Evolutionary conservation across 2,329 filamentous ascomycete species (phyloP).

Genomic region (Didymella sp.): DNA sequence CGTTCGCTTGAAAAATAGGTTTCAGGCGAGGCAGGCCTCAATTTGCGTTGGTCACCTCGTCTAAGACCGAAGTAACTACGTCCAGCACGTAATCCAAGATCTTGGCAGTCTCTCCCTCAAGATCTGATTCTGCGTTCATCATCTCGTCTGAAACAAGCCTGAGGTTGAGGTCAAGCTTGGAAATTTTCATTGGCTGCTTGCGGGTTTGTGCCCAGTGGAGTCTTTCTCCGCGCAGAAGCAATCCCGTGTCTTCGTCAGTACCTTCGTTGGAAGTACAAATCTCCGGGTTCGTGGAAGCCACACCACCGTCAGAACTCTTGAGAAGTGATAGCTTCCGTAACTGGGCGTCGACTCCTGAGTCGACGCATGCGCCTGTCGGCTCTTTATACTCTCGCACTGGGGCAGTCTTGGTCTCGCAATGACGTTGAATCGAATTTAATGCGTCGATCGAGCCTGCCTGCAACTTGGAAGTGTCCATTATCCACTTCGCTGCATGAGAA

Average conservation of each 20-base stretch:
- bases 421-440: no score
- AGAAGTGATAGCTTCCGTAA: neutral
- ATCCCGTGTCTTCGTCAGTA: neutral
- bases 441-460: conserved; percentile 1
- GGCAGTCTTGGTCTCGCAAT: neutral
- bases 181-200: neutral
- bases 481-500: neutral
- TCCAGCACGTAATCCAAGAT: neutral
- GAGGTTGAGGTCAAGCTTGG: neutral
- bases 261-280: no score
- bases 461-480: neutral
- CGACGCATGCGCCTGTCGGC: no score
- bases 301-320: neutral
- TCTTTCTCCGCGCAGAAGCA: neutral
- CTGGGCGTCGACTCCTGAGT: no score
- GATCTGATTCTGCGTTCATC: neutral
- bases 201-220: neutral
- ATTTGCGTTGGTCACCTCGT: neutral
- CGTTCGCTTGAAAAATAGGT: neutral
- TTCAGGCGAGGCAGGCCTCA: neutral
- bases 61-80: neutral
- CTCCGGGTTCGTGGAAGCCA: neutral
- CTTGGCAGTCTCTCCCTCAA: neutral
- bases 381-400: neutral
- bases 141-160: neutral